phyloP scores from a whole-genome alignment of 2,329 filamentous ascomycete genomes.

The Penicillium sp. region DNA sequence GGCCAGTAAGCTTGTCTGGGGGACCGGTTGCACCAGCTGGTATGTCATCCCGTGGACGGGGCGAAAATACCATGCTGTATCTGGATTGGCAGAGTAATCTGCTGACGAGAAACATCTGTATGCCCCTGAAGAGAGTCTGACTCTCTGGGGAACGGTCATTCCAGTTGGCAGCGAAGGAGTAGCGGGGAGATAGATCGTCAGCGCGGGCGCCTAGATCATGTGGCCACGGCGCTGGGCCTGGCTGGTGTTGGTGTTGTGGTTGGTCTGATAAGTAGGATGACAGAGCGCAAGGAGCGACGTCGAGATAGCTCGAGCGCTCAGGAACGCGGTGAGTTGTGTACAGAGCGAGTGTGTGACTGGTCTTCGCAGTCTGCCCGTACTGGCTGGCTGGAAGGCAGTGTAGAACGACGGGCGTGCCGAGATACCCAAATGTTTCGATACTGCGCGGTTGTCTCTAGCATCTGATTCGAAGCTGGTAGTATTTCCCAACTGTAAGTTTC shows the following conservation, averaged over 20 bases:
- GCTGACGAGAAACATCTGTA: constrained; percentile 50
- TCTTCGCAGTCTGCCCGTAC: background rate
- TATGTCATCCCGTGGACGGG: constrained; percentile 48
- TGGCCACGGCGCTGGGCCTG: background rate
- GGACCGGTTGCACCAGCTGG: constrained; percentile 53
- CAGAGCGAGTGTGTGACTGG: background rate
- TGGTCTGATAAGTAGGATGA: background rate
- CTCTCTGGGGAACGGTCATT: background rate
- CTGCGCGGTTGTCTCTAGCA: background rate
- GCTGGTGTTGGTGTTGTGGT: background rate
- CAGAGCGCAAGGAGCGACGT: background rate
- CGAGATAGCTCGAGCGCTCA: background rate
- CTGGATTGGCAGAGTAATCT: constrained; percentile 52
- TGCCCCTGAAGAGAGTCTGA: constrained; percentile 36
- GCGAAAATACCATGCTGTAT: constrained; percentile 53
- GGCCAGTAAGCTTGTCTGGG: constrained; percentile 49
- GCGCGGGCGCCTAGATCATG: background rate
- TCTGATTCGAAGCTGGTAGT: background rate
- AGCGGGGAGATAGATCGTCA: background rate
- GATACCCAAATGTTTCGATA: background rate
- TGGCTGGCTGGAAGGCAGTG: background rate
- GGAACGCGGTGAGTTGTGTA: background rate
- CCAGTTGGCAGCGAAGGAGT: background rate
- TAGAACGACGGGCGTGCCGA: background rate
- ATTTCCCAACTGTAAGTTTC: background rate